phyloP scores from a whole-genome alignment of 345 rosid species.

The Populus deltoides region DNA sequence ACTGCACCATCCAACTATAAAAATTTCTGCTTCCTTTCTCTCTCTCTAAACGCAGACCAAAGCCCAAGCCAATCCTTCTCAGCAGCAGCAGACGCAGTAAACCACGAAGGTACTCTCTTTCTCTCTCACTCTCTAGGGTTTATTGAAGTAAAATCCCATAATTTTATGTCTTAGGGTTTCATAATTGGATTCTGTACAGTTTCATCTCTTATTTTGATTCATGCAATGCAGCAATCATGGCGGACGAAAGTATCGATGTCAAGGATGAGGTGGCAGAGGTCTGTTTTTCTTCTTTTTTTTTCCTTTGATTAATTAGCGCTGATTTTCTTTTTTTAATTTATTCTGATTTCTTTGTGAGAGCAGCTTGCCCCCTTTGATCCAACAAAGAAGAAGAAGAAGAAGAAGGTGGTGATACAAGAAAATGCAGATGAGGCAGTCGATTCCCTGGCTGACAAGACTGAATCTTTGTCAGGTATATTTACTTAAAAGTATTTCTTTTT shows the following conservation, averaged over 20 bases:
- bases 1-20: too few species aligned
- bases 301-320: neutral
- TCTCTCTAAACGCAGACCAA: neutral
- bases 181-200: neutral
- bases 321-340: too few species aligned
- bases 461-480: slow-evolving; percentile 54
- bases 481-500: neutral
- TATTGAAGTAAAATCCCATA: neutral
- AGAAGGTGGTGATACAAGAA: slow-evolving; percentile 70
- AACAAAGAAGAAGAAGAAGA: slow-evolving; percentile 93
- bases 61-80: neutral
- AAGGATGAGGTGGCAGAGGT: slow-evolving; percentile 62
- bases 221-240: slow-evolving; percentile 34
- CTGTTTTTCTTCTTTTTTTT: neutral
- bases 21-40: too few species aligned
- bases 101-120: neutral
- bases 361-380: slow-evolving; percentile 90
- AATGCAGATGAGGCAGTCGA: slow-evolving; percentile 60
- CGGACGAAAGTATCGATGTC: slow-evolving; percentile 44
- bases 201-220: neutral
- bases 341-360: neutral
- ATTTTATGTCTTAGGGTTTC: neutral
- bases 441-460: slow-evolving; percentile 64
- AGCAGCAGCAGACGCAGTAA: neutral
- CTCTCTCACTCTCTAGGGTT: neutral